These are phyloP conservation scores for Lactifluus rugatus DNA, from an alignment of 768 basidiomycete species.

Conservation along the genomic window DNA sequence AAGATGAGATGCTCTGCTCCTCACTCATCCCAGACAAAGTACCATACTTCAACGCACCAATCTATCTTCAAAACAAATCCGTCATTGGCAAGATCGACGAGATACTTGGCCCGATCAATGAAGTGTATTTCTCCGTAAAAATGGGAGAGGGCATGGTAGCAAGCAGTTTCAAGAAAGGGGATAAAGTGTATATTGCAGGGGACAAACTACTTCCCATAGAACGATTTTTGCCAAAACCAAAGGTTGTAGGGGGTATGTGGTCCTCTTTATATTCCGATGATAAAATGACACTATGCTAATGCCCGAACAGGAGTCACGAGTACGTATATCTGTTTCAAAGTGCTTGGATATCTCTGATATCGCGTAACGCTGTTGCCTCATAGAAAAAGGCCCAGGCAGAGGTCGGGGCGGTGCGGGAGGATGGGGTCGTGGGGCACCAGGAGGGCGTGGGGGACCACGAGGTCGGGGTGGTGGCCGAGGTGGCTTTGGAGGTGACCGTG, in stretches of 20 bases:
- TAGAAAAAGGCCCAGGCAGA: slow-evolving; percentile 37
- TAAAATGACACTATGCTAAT: slow-evolving; percentile 3
- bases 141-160: slow-evolving; percentile 96
- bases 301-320: slow-evolving; percentile 28
- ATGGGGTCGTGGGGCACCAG: slow-evolving; percentile 21
- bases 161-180: slow-evolving; percentile 90
- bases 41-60: slow-evolving; percentile 98
- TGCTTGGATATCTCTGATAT: slow-evolving; percentile 13
- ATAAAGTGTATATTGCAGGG: slow-evolving; percentile 95
- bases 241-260: slow-evolving; percentile 54
- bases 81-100: slow-evolving; percentile 97
- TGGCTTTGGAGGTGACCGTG: slow-evolving; percentile 38
- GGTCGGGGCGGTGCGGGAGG: slow-evolving; percentile 25
- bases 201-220: slow-evolving; percentile 97
- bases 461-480: slow-evolving; percentile 31
- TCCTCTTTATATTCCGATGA: not conserved
- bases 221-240: slow-evolving; percentile 94
- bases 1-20: slow-evolving; percentile 95
- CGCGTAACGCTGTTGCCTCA: slow-evolving; percentile 27
- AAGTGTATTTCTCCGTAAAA: slow-evolving; percentile 96
- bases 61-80: slow-evolving; percentile 95
- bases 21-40: slow-evolving; percentile 82
- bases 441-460: slow-evolving; percentile 25
- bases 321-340: slow-evolving; percentile 15
- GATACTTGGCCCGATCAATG: slow-evolving; percentile 98